Evolutionary conservation across 2,329 filamentous ascomycete species (phyloP).

Genomic region (Colletotrichum tropicale): DNA sequence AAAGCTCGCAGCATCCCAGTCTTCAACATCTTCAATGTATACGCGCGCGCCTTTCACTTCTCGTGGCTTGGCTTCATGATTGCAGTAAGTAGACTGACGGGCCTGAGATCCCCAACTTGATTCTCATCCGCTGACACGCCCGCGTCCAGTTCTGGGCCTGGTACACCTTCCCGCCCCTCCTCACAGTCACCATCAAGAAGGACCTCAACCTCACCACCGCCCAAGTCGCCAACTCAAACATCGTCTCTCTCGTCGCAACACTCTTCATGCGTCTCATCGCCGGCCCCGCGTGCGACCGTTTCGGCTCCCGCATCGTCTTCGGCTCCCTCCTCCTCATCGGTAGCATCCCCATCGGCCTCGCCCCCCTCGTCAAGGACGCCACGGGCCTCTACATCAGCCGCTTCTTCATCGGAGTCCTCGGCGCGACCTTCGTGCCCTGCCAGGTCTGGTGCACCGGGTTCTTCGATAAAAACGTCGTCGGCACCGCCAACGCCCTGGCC

Average conservation of each 20-base stretch:
- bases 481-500: conserved; percentile 84
- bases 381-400: conserved; percentile 72
- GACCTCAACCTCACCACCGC: conserved; percentile 74
- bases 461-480: conserved; percentile 91
- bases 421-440: conserved; percentile 81
- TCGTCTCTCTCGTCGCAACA: conserved; percentile 77
- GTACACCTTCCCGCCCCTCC: conserved; percentile 88
- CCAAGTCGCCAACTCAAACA: conserved; percentile 88
- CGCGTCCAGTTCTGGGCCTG: conserved; percentile 74
- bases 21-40: conserved; percentile 77
- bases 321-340: conserved; percentile 78
- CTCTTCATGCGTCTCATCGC: conserved; percentile 78
- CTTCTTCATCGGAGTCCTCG: conserved; percentile 83
- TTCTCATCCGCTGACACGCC: conserved; percentile 28
- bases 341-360: conserved; percentile 80
- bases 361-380: conserved; percentile 71
- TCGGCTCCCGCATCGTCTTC: conserved; percentile 82
- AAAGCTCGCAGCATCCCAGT: conserved; percentile 83
- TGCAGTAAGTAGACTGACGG: conserved; percentile 58
- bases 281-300: conserved; percentile 85
- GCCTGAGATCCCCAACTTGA: not conserved
- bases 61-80: conserved; percentile 87
- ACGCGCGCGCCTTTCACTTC: conserved; percentile 91
- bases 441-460: conserved; percentile 94
- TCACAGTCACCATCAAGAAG: conserved; percentile 78